A percentile compares a stretch with the other conserved stretches of the same genome.
Evolutionary conservation across 2,329 filamentous ascomycete species (phyloP).

Genomic region (Lecanoromycetidae sp.): DNA sequence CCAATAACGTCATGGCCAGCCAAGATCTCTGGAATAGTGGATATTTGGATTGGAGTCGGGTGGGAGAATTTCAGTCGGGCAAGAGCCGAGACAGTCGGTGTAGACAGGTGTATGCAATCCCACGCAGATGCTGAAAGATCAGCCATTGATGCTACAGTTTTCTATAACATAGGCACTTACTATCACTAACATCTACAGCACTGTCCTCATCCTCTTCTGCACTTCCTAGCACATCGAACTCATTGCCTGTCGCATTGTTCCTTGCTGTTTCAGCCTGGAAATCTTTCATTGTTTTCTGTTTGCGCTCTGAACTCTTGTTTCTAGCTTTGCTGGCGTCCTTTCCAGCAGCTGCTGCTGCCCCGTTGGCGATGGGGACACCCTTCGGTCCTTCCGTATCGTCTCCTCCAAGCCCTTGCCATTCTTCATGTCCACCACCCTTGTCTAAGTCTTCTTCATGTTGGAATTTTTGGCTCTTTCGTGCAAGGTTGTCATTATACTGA

Average conservation of each 20-base stretch:
- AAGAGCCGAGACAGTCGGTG: slow-evolving; percentile 58
- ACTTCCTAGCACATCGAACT: slow-evolving; percentile 11
- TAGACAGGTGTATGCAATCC: slow-evolving; percentile 61
- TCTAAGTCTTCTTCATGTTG: background rate
- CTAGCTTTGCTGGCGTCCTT: slow-evolving; percentile 22
- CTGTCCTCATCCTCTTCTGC: background rate
- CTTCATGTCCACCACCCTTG: background rate
- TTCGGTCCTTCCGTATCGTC: background rate
- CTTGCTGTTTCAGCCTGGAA: background rate
- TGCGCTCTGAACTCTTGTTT: background rate
- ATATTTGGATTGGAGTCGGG: slow-evolving; percentile 70
- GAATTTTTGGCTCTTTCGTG: background rate
- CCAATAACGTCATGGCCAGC: slow-evolving; percentile 84
- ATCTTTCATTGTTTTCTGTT: background rate
- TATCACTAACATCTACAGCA: slow-evolving; percentile 11
- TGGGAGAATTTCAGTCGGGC: slow-evolving; percentile 66
- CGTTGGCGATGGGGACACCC: slow-evolving; percentile 15
- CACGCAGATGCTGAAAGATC: slow-evolving; percentile 47
- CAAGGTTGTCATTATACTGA: background rate
- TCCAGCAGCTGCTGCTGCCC: slow-evolving; percentile 24
- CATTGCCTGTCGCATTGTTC: background rate
- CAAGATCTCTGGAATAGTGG: slow-evolving; percentile 69
- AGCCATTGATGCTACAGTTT: background rate
- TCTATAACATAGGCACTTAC: slow-evolving; percentile 10
- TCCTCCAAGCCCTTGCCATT: slow-evolving; percentile 12